Percentiles rank a stretch among this genome's conserved stretches.
Conservation (phyloP, 768 basidiomycete species). For the Multifurca ochricompacta region DNA sequence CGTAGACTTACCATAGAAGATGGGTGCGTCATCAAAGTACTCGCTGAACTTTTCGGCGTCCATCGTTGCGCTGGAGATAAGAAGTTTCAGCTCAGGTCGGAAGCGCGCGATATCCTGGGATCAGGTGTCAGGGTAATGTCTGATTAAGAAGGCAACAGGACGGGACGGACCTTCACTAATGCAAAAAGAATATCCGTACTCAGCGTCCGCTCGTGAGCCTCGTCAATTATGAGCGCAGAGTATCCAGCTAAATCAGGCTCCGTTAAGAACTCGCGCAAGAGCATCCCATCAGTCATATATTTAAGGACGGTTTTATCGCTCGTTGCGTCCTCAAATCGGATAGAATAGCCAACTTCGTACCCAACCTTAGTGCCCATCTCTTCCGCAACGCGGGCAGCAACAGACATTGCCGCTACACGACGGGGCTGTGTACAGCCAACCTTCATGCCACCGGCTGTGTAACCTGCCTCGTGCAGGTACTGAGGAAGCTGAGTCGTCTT, state of each 20-base stretch:
- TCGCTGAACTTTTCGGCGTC: conserved; percentile 97
- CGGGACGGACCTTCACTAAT: conserved; percentile 82
- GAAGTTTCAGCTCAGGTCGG: conserved; percentile 83
- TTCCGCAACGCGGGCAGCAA: conserved; percentile 97
- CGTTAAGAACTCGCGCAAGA: conserved; percentile 92
- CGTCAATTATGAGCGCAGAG: conserved; percentile 93
- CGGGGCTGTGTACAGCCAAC: conserved; percentile 97
- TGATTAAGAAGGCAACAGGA: conserved; percentile 12
- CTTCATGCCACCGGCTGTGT: conserved; percentile 78
- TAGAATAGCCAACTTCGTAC: conserved; percentile 98
- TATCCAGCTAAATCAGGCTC: conserved; percentile 96
- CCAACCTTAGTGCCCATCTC: conserved; percentile 98
- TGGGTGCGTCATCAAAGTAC: conserved; percentile 94
- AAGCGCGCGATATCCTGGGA: conserved; percentile 90
- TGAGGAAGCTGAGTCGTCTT: conserved; percentile 99
- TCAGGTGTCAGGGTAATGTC: conserved; percentile 25
- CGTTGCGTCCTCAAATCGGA: conserved; percentile 98
- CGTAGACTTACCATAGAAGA: conserved; percentile 69
- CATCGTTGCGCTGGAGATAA: conserved; percentile 96
- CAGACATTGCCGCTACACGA: conserved; percentile 98
- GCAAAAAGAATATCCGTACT: conserved; percentile 99
- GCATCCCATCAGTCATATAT: conserved; percentile 99
- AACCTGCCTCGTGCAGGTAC: conserved; percentile 97
- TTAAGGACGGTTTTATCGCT: conserved; percentile 98
- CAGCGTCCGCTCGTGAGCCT: conserved; percentile 95